Evolutionary conservation across 139 green algal species (phyloP), one percentile per base, ranked within the genome.

Genomic region (Micromonas commoda): DNA sequence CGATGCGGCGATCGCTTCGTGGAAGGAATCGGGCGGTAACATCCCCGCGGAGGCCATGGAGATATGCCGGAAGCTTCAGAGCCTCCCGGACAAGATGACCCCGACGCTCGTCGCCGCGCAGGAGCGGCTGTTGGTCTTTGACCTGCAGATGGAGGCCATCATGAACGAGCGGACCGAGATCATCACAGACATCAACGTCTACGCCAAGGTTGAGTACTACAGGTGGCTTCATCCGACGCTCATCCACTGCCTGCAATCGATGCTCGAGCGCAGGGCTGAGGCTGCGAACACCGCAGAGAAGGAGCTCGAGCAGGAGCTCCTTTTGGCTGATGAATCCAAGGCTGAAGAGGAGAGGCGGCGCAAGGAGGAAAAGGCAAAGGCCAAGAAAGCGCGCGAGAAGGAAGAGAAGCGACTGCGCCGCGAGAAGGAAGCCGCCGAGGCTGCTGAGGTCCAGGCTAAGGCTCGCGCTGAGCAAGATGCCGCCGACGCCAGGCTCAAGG

Each of bases 301-400:
- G 45, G 16, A 23, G 45, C 9, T 57, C 45, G 45, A 57, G 45
- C 45, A 57, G 16, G 45, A 57, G 45, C 45, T 9, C 9, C 45
- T 57, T 16, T 16, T 57, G 9, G 45, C 45, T 9, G 45, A 57
- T 9, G 45, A 23, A 23, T 9, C 9, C 45, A 57, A 16, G 45
- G 45, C 45, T 57, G 45, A 70, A 1, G 63, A 70, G 5, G 31
- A 70, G 24, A 70, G 16, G 63, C 20, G 24, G 5, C 28, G 28
- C 28, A 32, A 39, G 63, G 31, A 70, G 63, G 20, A 39, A 39
- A 26, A 32, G 1, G 63, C 63, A 1, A 70, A 70, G 63, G 63
- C 63, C n/a, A 70, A 70, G 28, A 70, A 70, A 16, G 63, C 63
- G 63, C 31, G 24, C 20, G 21, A 70, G 24, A 70, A 70, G 5